Evolutionary conservation across 164 flowering plant species (phyloP).

Genomic region (Litsea cubeba): DNA sequence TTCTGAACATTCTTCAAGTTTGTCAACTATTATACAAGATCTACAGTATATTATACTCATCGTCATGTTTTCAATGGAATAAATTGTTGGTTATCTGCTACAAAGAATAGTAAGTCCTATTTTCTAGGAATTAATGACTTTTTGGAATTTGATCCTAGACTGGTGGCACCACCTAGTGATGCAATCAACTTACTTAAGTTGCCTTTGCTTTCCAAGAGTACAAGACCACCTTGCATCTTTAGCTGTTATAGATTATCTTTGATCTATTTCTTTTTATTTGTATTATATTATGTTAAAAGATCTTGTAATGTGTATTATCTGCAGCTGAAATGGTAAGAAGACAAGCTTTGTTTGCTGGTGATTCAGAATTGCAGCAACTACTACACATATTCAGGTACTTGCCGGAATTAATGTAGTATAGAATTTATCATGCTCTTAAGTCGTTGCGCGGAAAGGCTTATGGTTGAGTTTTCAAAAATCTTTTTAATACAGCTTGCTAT

Average conservation of each 20-base stretch:
- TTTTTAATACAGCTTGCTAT: too few species aligned
- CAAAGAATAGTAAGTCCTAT: too few species aligned
- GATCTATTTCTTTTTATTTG: neutral
- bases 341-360: constrained; percentile 94
- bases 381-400: constrained; percentile 88
- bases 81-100: too few species aligned
- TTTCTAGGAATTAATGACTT: too few species aligned
- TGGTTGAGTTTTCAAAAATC: too few species aligned
- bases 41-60: neutral
- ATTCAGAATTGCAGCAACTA: constrained; percentile 96
- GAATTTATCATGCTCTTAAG: neutral
- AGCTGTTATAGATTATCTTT: neutral
- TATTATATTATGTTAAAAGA: too few species aligned
- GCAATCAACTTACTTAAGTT: too few species aligned
- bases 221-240: neutral
- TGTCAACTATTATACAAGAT: neutral
- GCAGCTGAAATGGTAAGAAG: constrained; percentile 93
- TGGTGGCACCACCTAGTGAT: too few species aligned
- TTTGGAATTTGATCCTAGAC: too few species aligned
- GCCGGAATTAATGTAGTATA: neutral
- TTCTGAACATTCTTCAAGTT: neutral
- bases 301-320: neutral
- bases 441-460: too few species aligned
- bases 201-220: neutral
- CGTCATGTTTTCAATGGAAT: too few species aligned